These are phyloP conservation scores for Clarireedia hainanense DNA, from an alignment of 2,329 filamentous ascomycete species.

Conservation along the genomic window DNA sequence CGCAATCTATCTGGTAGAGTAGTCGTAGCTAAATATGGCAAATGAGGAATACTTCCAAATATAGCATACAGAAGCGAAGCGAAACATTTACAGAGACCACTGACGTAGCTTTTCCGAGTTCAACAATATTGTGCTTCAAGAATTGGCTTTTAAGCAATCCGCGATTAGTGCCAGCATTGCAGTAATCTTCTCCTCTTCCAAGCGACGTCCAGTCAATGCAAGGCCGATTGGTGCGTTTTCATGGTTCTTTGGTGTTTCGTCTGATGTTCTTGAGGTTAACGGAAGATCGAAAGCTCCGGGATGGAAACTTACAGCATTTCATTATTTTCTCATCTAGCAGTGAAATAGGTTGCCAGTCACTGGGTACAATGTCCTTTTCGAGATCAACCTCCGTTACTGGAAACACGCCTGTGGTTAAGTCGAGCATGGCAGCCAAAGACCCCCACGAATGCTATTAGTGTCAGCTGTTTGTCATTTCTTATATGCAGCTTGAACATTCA, in stretches of 20 bases:
- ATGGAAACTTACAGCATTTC: background rate
- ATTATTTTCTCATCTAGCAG: conserved; percentile 1
- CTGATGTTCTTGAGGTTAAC: background rate
- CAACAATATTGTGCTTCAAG: too few species aligned
- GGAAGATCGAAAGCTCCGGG: background rate
- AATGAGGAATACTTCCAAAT: background rate
- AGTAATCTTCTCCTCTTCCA: background rate
- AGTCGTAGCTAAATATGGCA: too few species aligned
- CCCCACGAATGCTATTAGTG: conserved; percentile 8
- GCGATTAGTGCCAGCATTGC: background rate
- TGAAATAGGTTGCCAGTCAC: conserved; percentile 19
- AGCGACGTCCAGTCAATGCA: background rate
- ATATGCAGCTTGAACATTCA: too few species aligned
- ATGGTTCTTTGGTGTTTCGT: background rate
- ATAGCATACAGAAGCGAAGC: background rate
- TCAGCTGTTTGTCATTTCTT: background rate
- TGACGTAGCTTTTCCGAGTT: background rate
- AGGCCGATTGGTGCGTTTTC: background rate
- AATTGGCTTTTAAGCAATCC: background rate
- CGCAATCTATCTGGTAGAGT: too few species aligned
- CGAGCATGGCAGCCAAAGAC: conserved; percentile 10
- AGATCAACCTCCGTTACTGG: conserved; percentile 21
- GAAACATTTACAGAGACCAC: background rate
- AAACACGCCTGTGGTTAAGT: conserved; percentile 22
- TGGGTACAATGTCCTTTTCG: conserved; percentile 17